phyloP scores from a whole-genome alignment of 176 grass and related monocot species.

The Zizania latifolia region DNA sequence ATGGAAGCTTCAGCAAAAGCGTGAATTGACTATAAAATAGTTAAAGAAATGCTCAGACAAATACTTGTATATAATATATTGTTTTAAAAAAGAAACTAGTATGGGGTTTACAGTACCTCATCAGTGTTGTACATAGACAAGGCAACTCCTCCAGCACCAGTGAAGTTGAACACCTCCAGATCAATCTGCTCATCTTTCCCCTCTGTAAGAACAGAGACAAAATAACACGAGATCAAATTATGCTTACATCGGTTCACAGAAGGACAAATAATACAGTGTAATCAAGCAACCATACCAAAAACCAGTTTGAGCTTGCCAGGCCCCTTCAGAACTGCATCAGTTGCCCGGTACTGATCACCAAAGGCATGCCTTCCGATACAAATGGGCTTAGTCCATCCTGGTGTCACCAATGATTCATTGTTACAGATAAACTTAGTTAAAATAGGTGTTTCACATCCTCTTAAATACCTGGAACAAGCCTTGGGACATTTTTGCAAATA shows the following conservation, averaged over 20 bases:
- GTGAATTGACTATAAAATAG: constrained; percentile 62
- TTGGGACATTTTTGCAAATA: constrained; percentile 93
- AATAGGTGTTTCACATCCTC: background rate
- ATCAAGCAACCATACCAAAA: constrained; percentile 61
- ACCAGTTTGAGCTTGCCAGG: constrained; percentile 98
- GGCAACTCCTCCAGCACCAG: constrained; percentile 87
- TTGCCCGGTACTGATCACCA: constrained; percentile 95
- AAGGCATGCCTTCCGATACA: constrained; percentile 99
- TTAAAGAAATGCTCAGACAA: background rate
- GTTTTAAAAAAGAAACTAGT: constrained; percentile 11
- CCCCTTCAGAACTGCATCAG: constrained; percentile 89
- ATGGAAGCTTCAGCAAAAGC: constrained; percentile 89
- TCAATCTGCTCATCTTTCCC: constrained; percentile 73
- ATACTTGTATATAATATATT: background rate
- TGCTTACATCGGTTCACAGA: constrained; percentile 2
- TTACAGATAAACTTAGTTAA: constrained; percentile 9
- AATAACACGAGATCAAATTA: constrained; percentile 17
- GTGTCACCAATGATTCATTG: constrained; percentile 23
- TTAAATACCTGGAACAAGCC: constrained; percentile 81
- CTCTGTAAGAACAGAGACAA: constrained; percentile 36
- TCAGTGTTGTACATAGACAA: constrained; percentile 98
- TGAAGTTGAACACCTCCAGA: constrained; percentile 94
- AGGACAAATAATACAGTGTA: background rate
- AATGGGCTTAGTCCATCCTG: constrained; percentile 98
- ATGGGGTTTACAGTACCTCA: constrained; percentile 44